These are phyloP conservation scores for Ogataea allantospora DNA, from an alignment of 805 yeast genomes.

Conservation along the genomic window DNA sequence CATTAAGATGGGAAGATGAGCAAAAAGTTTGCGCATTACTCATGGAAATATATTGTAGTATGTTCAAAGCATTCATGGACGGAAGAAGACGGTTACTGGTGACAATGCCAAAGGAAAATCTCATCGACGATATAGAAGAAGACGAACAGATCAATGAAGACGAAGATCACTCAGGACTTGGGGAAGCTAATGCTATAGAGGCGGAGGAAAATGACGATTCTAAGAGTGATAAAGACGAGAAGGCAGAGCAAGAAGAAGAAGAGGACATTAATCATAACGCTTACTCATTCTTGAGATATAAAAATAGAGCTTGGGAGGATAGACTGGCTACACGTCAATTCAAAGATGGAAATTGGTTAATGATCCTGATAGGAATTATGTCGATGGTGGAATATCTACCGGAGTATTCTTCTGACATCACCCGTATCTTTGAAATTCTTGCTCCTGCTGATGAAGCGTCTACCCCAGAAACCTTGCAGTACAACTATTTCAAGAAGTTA, in stretches of 20 bases:
- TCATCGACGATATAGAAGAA: constrained; percentile 22
- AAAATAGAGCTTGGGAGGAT: constrained; percentile 73
- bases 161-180: constrained; percentile 10
- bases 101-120: constrained; percentile 29
- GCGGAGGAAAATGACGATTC: constrained; percentile 18
- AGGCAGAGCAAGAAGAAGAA: constrained; percentile 24
- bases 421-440: constrained; percentile 47
- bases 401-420: constrained; percentile 49
- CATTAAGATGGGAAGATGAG: constrained; percentile 47
- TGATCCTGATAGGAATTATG: constrained; percentile 70
- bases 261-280: constrained; percentile 44
- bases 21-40: constrained; percentile 50
- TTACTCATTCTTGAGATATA: constrained; percentile 48
- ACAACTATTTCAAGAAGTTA: constrained; percentile 55
- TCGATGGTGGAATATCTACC: constrained; percentile 58
- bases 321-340: constrained; percentile 71
- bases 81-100: constrained; percentile 33
- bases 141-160: constrained; percentile 26
- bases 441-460: constrained; percentile 58
- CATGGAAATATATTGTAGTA: constrained; percentile 67
- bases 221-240: constrained; percentile 26
- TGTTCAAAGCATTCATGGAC: constrained; percentile 54
- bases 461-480: constrained; percentile 46
- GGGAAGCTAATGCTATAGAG: constrained; percentile 22
- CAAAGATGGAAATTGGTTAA: constrained; percentile 84